Base-by-base conservation (phyloP, 1,284 basidiomycete species). In the Agroathelia rolfsii region DNA sequence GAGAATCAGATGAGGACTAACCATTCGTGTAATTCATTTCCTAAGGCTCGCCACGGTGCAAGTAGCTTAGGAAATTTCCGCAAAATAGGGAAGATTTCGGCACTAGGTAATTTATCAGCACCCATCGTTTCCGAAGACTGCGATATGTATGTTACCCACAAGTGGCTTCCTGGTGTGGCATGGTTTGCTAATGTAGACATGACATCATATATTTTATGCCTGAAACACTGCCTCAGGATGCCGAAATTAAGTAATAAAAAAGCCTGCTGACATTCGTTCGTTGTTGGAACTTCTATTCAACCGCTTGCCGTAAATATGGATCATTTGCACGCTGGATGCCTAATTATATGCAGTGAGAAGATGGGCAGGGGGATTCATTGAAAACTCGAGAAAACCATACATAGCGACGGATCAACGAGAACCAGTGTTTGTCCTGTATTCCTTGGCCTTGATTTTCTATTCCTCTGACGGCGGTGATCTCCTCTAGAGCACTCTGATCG, bases 41-140 rank as follows among this genome's bases (percentile, higher is more conserved):
- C 52, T 15, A 43, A 40, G 11, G 42, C 36, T 4, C 51, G 37
- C 51, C 51, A 53, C 17, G 40, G 43, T 0, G 51, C 48, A 4
- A 52, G 43, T 19, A 38, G 36, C 32, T 51, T 49, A 8, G 51
- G 49, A 10, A 51, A 42, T 23, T 38, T 39, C 8, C 50, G 48
- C n/a, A 54, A 37, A 22, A 52, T 40, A 11, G 51, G 47, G 35
- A 51, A 50, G 6, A 41, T 43, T 38, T 54, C 52, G n/a, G 47
- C 51, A 11, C 51, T 53, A 28, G n/a, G 22, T 14, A 15, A 24
- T 9, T 22, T 11, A 28, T 24, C 18, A 30, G 23, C 3, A 22
- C 19, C 9, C 20, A n/a, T 20, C 7, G 15, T 34, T n/a, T 14
- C n/a, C 14, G 19, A 19, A 19, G 9, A 12, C 24, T 32, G 26